Evolutionary conservation across 441 rosid species (phyloP).

Genomic region (Sinapis alba): DNA sequence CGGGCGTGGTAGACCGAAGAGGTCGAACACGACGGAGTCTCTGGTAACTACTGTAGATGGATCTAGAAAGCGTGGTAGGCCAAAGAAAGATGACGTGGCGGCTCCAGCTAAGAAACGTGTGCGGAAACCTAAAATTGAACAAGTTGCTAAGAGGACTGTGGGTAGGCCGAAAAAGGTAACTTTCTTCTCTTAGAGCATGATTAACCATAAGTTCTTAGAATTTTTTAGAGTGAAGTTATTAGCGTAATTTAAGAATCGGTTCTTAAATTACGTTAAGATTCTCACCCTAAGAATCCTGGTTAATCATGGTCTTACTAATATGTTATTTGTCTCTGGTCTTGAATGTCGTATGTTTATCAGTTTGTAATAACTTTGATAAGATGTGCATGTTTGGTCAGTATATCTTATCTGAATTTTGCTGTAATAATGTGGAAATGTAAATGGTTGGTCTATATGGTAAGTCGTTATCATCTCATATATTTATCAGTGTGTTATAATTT

Average conservation of each 20-base stretch:
- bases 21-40: neutral
- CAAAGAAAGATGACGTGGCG: constrained; percentile 42
- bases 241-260: too few species aligned
- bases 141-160: constrained; percentile 40
- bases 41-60: neutral
- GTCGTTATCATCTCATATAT: neutral
- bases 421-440: neutral
- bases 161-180: constrained; percentile 75
- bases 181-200: neutral
- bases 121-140: constrained; percentile 47
- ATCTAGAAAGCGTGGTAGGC: constrained; percentile 57
- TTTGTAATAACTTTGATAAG: too few species aligned
- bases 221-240: too few species aligned
- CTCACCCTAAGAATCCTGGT: too few species aligned
- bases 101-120: constrained; percentile 52
- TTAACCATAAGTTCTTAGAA: too few species aligned
- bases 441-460: neutral
- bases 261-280: too few species aligned
- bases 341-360: too few species aligned
- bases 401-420: too few species aligned
- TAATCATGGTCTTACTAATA: too few species aligned
- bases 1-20: constrained; percentile 30
- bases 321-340: neutral
- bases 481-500: neutral
- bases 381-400: too few species aligned